These are phyloP conservation scores for Trypanosoma melophagium DNA, from an alignment of 208 protist genomes.

Conservation along the genomic window DNA sequence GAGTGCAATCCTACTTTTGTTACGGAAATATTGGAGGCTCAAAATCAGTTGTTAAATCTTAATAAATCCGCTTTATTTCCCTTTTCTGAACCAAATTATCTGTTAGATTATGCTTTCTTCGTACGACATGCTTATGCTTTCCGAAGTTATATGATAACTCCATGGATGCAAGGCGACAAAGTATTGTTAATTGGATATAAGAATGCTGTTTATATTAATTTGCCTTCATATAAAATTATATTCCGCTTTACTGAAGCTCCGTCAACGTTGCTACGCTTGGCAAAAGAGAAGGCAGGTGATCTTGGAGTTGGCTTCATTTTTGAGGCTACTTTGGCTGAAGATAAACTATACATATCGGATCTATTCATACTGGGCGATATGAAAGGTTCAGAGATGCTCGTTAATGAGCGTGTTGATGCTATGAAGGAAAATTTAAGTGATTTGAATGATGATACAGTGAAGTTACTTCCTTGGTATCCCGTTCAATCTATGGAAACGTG, in stretches of 20 bases:
- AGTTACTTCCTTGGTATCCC: conserved; percentile 65
- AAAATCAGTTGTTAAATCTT: conserved; percentile 38
- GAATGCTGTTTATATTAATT: conserved; percentile 62
- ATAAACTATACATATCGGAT: conserved; percentile 78
- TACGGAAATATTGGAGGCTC: conserved; percentile 51
- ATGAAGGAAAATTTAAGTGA: conserved; percentile 55
- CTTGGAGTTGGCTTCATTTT: conserved; percentile 53
- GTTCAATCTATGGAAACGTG: conserved; percentile 61
- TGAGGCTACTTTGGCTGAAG: conserved; percentile 64
- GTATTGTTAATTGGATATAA: conserved; percentile 74
- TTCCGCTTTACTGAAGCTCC: conserved; percentile 45
- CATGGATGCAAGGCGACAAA: conserved; percentile 82
- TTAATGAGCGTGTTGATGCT: conserved; percentile 62
- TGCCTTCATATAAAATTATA: conserved; percentile 74
- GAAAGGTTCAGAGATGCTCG: conserved; percentile 49
- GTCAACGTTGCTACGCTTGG: conserved; percentile 7
- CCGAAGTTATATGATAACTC: conserved; percentile 63
- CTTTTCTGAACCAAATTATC: conserved; percentile 78
- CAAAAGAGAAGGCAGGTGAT: conserved; percentile 13
- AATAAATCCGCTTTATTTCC: conserved; percentile 50
- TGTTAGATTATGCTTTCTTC: conserved; percentile 84
- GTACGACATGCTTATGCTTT: conserved; percentile 58
- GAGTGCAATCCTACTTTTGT: conserved; percentile 51
- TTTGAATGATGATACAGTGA: conserved; percentile 41
- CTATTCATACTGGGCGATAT: conserved; percentile 62